Percentiles rank a stretch among this genome's conserved stretches.
Conservation (phyloP, 805 yeast species). For the Kodamaea jinghongensis region DNA sequence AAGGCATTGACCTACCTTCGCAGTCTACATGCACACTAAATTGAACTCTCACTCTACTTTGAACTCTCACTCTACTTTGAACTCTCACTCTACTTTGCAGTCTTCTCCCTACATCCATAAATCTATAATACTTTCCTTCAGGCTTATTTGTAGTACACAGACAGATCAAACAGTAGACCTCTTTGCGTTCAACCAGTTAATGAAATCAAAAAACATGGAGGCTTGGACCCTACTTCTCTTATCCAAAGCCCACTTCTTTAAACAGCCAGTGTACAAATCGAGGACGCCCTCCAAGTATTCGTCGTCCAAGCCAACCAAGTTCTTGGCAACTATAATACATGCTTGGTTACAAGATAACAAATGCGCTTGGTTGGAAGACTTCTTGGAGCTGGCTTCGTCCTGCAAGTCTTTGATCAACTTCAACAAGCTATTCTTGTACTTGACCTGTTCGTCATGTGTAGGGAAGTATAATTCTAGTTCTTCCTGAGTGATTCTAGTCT, state of each 20-base stretch:
- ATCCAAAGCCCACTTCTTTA: constrained; percentile 60
- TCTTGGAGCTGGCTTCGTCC: constrained; percentile 34
- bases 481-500: constrained; percentile 33
- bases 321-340: constrained; percentile 62
- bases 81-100: background rate
- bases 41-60: too few relatives aligned
- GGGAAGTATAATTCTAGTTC: constrained; percentile 18
- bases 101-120: too few relatives aligned
- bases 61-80: background rate
- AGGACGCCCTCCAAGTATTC: constrained; percentile 43
- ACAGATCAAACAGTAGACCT: constrained; percentile 19
- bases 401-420: constrained; percentile 43
- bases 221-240: constrained; percentile 48
- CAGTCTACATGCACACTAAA: too few relatives aligned
- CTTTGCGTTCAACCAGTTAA: constrained; percentile 73
- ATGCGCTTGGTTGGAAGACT: constrained; percentile 47
- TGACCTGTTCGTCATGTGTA: constrained; percentile 14
- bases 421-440: constrained; percentile 21
- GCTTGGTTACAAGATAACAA: constrained; percentile 61
- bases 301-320: constrained; percentile 40
- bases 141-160: too few relatives aligned
- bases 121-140: too few relatives aligned
- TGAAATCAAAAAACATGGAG: constrained; percentile 67
- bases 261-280: constrained; percentile 52
- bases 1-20: too few relatives aligned